A percentile compares a stretch with the other conserved stretches of the same genome.
phyloP scores from a whole-genome alignment of 23 red algal genomes.

The Gracilariopsis chorda region DNA sequence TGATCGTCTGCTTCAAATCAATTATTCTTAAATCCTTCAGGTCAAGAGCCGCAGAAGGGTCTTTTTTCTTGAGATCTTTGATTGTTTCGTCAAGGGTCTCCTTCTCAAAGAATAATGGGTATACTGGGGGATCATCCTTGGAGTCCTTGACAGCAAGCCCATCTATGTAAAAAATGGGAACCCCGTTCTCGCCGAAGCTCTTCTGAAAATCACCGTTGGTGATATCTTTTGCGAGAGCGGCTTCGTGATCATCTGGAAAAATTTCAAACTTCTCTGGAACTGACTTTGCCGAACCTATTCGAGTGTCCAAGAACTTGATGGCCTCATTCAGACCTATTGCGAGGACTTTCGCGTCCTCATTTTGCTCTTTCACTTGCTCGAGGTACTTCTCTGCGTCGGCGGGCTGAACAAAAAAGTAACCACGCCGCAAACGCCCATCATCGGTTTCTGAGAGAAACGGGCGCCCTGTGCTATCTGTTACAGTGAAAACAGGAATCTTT shows the following conservation, averaged over 20 bases:
- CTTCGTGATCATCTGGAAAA: constrained; percentile 57
- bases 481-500: constrained; percentile 68
- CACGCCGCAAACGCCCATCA: constrained; percentile 20
- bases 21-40: constrained; percentile 39
- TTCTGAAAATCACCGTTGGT: constrained; percentile 54
- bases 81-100: constrained; percentile 67
- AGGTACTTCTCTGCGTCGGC: constrained; percentile 61
- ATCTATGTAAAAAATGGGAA: constrained; percentile 78
- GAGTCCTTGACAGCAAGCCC: constrained; percentile 63
- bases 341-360: constrained; percentile 42
- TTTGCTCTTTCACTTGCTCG: constrained; percentile 36
- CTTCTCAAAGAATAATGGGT: constrained; percentile 74
- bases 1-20: constrained; percentile 59
- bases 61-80: constrained; percentile 38
- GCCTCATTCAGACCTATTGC: constrained; percentile 68
- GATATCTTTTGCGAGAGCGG: constrained; percentile 27
- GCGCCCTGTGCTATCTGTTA: constrained; percentile 62
- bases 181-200: constrained; percentile 58
- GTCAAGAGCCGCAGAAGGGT: constrained; percentile 22
- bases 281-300: not conserved
- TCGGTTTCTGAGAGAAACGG: constrained; percentile 70
- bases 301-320: constrained; percentile 40
- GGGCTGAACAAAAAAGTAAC: constrained; percentile 71
- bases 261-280: constrained; percentile 61
- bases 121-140: not conserved